Evolutionary conservation across 305 asterid species (phyloP), one percentile per base, ranked within the genome.

Genomic region (Plantago coronopus): DNA sequence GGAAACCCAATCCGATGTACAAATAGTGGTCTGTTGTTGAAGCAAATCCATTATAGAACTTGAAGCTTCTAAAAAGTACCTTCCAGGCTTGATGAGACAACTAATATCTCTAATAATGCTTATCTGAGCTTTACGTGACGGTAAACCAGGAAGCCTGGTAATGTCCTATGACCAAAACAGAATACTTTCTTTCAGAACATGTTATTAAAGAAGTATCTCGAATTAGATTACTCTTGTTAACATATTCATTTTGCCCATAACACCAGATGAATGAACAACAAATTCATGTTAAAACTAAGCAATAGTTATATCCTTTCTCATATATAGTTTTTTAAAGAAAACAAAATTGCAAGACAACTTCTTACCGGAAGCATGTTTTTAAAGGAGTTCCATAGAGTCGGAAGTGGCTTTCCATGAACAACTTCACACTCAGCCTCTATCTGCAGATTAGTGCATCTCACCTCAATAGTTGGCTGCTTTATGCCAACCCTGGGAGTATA

Each of bases 341-440:
- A 8, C 6, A 25, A 48, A 12, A 18, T 17, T 8, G 23, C 23
- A 17, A 47, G n/a, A 47, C 22, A 47, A n/a, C n/a, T n/a, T n/a
- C 57, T 53, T 51, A 81, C 91, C 74, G 55, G 44, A 21, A 79
- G 6, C 56, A 49, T 59, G 77, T 74, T 76, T 67, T 84, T 81
- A 38, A 82, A 31, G 66, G 80, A 62, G 68, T 84, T 82, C 93
- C 93, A 84, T 18, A 82, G 85, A 43, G 89, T 81, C 1, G 93
- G 93, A 48, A 79, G 83, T 14, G 93, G 93, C 74, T 81, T 84
- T 62, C 88, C 93, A 31, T 74, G 48, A 27, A 84, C 87, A 55
- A 84, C 80, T 71, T 76, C 79, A 56, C 93, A 84, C 49, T 72
- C 83, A 12, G 93, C 93, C 72, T 84, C 80, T 10, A 84, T 71